Percentiles rank a stretch among this genome's conserved stretches.
These are phyloP conservation scores for Coemansia sp. DNA, from an alignment of 192 early-diverging fungal species.

Conservation along the genomic window DNA sequence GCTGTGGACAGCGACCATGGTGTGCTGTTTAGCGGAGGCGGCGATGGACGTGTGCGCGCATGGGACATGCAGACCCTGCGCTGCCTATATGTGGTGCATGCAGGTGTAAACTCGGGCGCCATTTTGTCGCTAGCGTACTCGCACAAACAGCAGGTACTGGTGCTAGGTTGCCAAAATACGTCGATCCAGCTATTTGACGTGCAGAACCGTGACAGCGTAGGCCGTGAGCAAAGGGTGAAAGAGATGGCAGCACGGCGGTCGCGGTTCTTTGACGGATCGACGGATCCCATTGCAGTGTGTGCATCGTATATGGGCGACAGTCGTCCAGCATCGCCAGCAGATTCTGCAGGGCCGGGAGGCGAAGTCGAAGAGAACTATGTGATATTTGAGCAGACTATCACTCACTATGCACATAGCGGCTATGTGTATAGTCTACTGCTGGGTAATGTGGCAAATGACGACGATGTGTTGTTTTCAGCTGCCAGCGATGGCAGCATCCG, in stretches of 20 bases:
- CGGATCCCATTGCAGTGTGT: constrained; percentile 17
- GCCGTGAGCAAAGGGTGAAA: constrained; percentile 4
- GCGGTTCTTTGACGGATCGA: constrained; percentile 37
- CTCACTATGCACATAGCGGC: constrained; percentile 67
- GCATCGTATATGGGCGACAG: constrained; percentile 11
- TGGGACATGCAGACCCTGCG: constrained; percentile 65
- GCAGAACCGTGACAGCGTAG: constrained; percentile 10
- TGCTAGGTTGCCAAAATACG: constrained; percentile 76
- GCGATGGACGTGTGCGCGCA: constrained; percentile 70
- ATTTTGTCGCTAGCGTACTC: constrained; percentile 67
- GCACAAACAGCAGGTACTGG: constrained; percentile 53
- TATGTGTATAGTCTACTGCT: constrained; percentile 67
- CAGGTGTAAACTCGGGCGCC: constrained; percentile 69
- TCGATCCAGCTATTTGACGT: constrained; percentile 63
- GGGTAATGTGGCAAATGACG: constrained; percentile 18
- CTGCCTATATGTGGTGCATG: constrained; percentile 63
- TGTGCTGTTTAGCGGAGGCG: constrained; percentile 44
- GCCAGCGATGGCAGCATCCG: constrained; percentile 70
- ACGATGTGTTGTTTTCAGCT: constrained; percentile 43
- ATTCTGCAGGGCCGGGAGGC: constrained; percentile 7
- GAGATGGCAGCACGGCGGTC: constrained; percentile 29
- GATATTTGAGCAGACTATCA: constrained; percentile 57
- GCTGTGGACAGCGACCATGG: constrained; percentile 5
- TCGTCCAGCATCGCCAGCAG: constrained; percentile 15
- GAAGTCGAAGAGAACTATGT: constrained; percentile 52